Evolutionary conservation across 1,139 yeast species (phyloP).

Genomic region (Citeromyces siamensis): DNA sequence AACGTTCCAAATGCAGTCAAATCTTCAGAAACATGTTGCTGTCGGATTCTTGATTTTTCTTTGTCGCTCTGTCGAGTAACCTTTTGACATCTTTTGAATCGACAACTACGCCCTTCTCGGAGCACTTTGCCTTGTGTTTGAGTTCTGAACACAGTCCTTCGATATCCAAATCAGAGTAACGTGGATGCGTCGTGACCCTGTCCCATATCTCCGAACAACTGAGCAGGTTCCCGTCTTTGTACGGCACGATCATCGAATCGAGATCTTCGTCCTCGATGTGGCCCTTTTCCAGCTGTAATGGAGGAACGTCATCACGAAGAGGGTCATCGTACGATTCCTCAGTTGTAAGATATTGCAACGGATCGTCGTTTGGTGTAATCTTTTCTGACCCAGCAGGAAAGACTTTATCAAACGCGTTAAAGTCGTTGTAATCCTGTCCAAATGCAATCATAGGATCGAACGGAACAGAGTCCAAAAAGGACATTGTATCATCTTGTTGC

Average conservation of each 20-base stretch:
- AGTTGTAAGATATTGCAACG: conserved; percentile 30
- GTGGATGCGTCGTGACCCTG: conserved; percentile 86
- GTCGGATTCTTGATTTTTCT: not conserved
- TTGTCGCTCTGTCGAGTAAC: conserved; percentile 29
- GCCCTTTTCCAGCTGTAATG: conserved; percentile 15
- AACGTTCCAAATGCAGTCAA: too few species aligned
- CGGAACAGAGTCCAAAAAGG: conserved; percentile 30
- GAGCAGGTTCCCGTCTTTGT: conserved; percentile 34
- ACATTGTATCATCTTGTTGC: conserved; percentile 24
- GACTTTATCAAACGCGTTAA: conserved; percentile 5
- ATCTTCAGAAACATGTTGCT: not conserved
- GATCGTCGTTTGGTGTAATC: too few species aligned
- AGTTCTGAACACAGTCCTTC: conserved; percentile 86
- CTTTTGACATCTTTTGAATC: conserved; percentile 67
- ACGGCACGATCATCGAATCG: conserved; percentile 34
- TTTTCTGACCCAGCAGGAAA: conserved; percentile 4
- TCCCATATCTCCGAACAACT: conserved; percentile 95
- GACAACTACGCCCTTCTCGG: conserved; percentile 82
- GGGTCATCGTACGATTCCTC: conserved; percentile 69
- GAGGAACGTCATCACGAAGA: conserved; percentile 17
- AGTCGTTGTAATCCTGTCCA: conserved; percentile 6
- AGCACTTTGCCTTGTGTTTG: conserved; percentile 89
- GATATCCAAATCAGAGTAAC: conserved; percentile 84
- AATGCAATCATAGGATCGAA: conserved; percentile 28
- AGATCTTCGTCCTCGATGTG: conserved; percentile 13